Percentiles rank a stretch among this genome's conserved stretches.
Evolutionary conservation across 1,284 basidiomycete genomes (phyloP).

Genomic region (Marasmius fiardii): DNA sequence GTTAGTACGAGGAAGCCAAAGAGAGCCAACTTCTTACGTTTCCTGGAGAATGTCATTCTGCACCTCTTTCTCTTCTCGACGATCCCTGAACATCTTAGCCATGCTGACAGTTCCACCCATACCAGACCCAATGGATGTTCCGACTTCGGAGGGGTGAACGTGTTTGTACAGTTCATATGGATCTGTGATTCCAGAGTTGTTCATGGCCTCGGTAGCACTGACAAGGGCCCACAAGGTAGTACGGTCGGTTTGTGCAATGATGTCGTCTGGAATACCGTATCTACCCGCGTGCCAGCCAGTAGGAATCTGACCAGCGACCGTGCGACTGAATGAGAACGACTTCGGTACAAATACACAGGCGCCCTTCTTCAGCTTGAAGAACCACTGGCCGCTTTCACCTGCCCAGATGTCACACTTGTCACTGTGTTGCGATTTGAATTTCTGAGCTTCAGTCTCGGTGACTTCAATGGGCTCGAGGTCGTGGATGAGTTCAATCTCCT

Average conservation of each 20-base stretch:
- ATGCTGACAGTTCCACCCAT: slow-evolving; percentile 95
- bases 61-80: slow-evolving; percentile 94
- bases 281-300: slow-evolving; percentile 96
- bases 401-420: slow-evolving; percentile 97
- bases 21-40: slow-evolving; percentile 58
- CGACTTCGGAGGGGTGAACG: slow-evolving; percentile 95
- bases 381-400: slow-evolving; percentile 88
- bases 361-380: slow-evolving; percentile 98
- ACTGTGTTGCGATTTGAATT: slow-evolving; percentile 96
- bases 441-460: slow-evolving; percentile 85
- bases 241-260: slow-evolving; percentile 92
- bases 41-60: slow-evolving; percentile 99
- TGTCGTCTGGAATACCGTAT: slow-evolving; percentile 98
- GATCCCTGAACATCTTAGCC: slow-evolving; percentile 97
- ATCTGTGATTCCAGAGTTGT: slow-evolving; percentile 96
- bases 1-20: slow-evolving; percentile 10
- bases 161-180: slow-evolving; percentile 97
- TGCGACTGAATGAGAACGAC: slow-evolving; percentile 91
- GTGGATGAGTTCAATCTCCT: slow-evolving; percentile 95
- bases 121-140: slow-evolving; percentile 89
- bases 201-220: slow-evolving; percentile 91
- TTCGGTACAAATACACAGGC: slow-evolving; percentile 93
- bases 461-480: slow-evolving; percentile 97
- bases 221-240: slow-evolving; percentile 97
- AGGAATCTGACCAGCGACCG: slow-evolving; percentile 94